A percentile compares a stretch with the other conserved stretches of the same genome.
These are phyloP conservation scores for Leccinum idahoense DNA, from an alignment of 1,284 basidiomycete species.

Conservation along the genomic window DNA sequence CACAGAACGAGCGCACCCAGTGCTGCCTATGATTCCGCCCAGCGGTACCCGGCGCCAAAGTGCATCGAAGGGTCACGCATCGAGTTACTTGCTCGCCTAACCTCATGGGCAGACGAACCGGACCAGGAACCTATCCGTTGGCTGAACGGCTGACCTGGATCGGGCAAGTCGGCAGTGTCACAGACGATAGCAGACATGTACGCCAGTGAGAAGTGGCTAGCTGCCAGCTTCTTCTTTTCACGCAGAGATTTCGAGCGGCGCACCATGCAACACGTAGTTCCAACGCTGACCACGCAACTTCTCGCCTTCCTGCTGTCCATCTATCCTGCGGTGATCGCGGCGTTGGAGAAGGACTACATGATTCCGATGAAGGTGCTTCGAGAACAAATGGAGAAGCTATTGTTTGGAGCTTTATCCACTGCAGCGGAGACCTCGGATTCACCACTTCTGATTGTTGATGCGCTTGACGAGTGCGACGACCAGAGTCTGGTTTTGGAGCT, in stretches of 20 bases:
- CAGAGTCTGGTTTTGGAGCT: conserved; percentile 16
- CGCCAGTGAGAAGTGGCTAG: conserved; percentile 9
- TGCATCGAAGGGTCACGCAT: conserved; percentile 21
- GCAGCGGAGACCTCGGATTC: neutral
- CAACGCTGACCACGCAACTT: conserved; percentile 13
- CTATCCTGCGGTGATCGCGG: conserved; percentile 12
- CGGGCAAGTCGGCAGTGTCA: conserved; percentile 21
- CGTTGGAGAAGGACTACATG: conserved; percentile 17
- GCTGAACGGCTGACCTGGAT: conserved; percentile 19
- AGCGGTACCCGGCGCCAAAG: conserved; percentile 20
- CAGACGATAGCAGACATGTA: conserved; percentile 19
- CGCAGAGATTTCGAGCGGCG: conserved; percentile 16
- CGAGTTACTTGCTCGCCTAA: conserved; percentile 16
- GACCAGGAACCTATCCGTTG: conserved; percentile 13
- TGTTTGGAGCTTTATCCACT: conserved; percentile 11
- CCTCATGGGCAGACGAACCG: conserved; percentile 14
- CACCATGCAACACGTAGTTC: conserved; percentile 13
- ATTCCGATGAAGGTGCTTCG: conserved; percentile 19
- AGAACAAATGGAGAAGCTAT: conserved; percentile 19
- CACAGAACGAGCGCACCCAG: conserved; percentile 8
- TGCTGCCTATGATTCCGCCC: conserved; percentile 17
- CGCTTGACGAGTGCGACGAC: conserved; percentile 22
- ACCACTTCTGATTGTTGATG: conserved; percentile 15
- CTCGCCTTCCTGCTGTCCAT: conserved; percentile 12
- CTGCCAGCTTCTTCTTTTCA: conserved; percentile 22